A percentile compares a stretch with the other conserved stretches of the same genome.
phyloP scores from a whole-genome alignment of 306 rosid genomes.

The Styphnolobium japonicum region DNA sequence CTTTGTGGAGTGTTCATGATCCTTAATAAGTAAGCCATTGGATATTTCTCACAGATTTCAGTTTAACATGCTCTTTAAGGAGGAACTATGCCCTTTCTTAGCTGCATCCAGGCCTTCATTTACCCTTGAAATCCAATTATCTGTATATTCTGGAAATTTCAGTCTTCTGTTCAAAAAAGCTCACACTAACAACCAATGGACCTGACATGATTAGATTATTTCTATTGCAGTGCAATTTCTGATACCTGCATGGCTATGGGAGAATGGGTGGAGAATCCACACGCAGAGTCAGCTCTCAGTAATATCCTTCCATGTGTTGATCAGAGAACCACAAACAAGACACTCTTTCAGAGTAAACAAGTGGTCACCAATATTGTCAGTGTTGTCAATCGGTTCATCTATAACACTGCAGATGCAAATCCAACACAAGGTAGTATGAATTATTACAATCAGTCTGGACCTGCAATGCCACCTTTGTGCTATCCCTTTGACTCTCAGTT shows the following conservation, averaged over 20 bases:
- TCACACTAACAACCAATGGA: neutral
- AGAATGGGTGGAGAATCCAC: conserved; percentile 92
- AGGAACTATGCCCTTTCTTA: neutral
- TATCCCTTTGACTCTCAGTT: conserved; percentile 69
- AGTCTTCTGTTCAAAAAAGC: neutral
- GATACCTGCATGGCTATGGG: conserved; percentile 92
- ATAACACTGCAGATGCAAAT: conserved; percentile 59
- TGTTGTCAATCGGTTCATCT: conserved; percentile 65
- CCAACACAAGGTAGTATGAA: conserved; percentile 33
- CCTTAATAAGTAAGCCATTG: conserved; percentile 62
- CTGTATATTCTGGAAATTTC: neutral
- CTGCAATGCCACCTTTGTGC: conserved; percentile 77
- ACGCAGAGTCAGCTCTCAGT: conserved; percentile 82
- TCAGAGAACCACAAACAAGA: conserved; percentile 72
- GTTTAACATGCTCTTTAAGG: neutral
- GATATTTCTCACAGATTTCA: neutral
- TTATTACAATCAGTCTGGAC: conserved; percentile 84
- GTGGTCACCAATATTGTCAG: conserved; percentile 60
- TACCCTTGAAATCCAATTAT: neutral
- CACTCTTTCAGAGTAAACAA: conserved; percentile 77
- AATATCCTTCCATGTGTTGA: conserved; percentile 87
- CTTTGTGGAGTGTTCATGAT: conserved; percentile 82
- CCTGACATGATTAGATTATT: neutral
- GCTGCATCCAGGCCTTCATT: neutral
- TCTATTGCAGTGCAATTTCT: conserved; percentile 62